Base-by-base conservation (phyloP, 1,284 basidiomycete species). In the Xanthoconium separans region DNA sequence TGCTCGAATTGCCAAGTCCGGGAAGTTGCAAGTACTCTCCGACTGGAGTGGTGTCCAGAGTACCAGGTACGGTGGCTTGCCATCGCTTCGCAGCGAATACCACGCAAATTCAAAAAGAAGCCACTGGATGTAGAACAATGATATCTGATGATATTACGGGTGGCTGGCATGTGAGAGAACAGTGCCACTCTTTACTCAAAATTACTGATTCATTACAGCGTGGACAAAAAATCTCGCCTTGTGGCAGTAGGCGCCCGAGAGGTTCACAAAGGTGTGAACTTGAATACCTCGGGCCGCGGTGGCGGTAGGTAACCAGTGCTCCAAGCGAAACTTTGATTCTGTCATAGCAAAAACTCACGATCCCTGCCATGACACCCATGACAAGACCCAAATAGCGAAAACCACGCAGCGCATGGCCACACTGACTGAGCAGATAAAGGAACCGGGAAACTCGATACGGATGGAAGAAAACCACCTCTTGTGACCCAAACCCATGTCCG, bases 331-430 rank as follows among this genome's bases (percentile, higher is more conserved):
- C 33, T 13, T 37, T n/a, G 10, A 37, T n/a, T n/a, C n/a, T 37
- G 36, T 37, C 36, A 37, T 18, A 13, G n/a, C 36, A n/a, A 7
- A n/a, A 36, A n/a, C 2, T 37, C n/a, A n/a, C n/a, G 4, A 37
- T 13, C 36, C 36, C 36, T 37, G 15, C n/a, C 5, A 9, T 10
- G 39, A 15, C 10, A 4, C 20, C 16, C 9, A 41, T 41, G 40
- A 22, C 40, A 42, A 6, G 16, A 31, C 22, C 11, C 45, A 41
- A 65, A 65, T 65, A 10, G 61, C 61, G 16, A 61, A 65, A 65
- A 53, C 39, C 47, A 12, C 61, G 47, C 61, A 6, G 18, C 11
- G 10, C 18, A 39, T 20, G 6, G 4, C 27, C 24, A 39, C 22
- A 11, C 18, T 12, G n/a, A 3, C 5, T 1, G 7, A 10, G 27